These are phyloP conservation scores for Cairneyella variabilis DNA, from an alignment of 495 filamentous ascomycete species.

Conservation along the genomic window DNA sequence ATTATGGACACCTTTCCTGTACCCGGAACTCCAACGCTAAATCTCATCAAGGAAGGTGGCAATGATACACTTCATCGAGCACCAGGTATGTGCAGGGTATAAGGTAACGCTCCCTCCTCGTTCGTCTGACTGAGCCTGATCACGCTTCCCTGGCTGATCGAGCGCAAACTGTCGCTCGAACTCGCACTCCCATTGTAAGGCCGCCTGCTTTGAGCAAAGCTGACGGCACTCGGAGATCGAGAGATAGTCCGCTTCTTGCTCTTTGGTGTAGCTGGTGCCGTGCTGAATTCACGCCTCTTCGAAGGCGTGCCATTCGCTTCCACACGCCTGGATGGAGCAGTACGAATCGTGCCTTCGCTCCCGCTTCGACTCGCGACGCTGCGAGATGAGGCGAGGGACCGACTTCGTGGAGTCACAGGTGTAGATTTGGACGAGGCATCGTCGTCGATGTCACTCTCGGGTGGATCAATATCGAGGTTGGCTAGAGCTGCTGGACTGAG, in stretches of 20 bases:
- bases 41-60: neutral
- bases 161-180: conserved; percentile 38
- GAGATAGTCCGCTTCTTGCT: conserved; percentile 34
- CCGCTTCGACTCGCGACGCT: conserved; percentile 15
- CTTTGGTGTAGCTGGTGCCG: conserved; percentile 49
- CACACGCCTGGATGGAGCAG: conserved; percentile 19
- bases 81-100: conserved; percentile 19
- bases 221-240: conserved; percentile 32
- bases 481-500: conserved; percentile 43
- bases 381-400: conserved; percentile 21
- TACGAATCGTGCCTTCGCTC: conserved; percentile 28
- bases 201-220: conserved; percentile 40
- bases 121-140: conserved; percentile 19
- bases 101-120: conserved; percentile 20
- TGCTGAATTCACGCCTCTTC: conserved; percentile 37
- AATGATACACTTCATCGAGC: neutral
- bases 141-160: conserved; percentile 25
- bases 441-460: conserved; percentile 39
- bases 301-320: conserved; percentile 32
- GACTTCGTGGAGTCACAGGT: conserved; percentile 28
- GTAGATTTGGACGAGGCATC: conserved; percentile 40
- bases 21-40: conserved; percentile 8
- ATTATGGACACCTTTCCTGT: conserved; percentile 6
- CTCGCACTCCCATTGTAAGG: conserved; percentile 33
- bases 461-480: conserved; percentile 33